phyloP scores from a whole-genome alignment of 2,329 filamentous ascomycete species.

The Pestalotiopsis sp. region DNA sequence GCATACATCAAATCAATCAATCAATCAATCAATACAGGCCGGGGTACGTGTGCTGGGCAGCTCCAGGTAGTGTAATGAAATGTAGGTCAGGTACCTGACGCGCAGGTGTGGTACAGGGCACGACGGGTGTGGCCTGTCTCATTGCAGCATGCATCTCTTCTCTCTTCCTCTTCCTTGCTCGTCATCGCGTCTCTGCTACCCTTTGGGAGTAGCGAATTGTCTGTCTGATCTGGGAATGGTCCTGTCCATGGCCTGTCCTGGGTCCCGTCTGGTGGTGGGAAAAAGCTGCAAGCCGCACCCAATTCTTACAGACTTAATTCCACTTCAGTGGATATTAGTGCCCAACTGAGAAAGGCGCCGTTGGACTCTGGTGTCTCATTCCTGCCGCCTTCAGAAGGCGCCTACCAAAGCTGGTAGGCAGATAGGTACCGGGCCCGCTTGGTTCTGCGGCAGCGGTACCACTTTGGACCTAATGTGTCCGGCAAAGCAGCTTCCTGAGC shows the following conservation, averaged over 20 bases:
- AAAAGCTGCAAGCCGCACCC: constrained; percentile 8
- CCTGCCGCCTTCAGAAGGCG: background rate
- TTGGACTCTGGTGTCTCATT: background rate
- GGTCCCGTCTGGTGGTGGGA: background rate
- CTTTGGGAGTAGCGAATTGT: background rate
- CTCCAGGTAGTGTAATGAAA: background rate
- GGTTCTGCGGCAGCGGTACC: background rate
- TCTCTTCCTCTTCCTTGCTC: background rate
- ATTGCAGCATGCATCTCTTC: background rate
- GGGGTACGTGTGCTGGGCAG: background rate
- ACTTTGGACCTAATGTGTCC: background rate
- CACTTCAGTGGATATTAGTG: constrained; percentile 8
- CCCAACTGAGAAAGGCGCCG: constrained; percentile 9
- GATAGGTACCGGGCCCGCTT: background rate
- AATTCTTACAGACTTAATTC: background rate
- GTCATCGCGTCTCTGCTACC: background rate
- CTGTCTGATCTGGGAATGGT: background rate
- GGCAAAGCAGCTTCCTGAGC: background rate
- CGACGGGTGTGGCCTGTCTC: background rate
- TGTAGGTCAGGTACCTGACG: background rate
- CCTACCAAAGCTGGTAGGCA: background rate
- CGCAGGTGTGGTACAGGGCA: background rate
- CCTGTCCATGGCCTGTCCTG: background rate
- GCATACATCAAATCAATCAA: too few species aligned
- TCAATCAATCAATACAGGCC: background rate